These are phyloP conservation scores for Meredithiella fracta DNA, from an alignment of 2,329 filamentous ascomycete genomes.

Conservation along the genomic window DNA sequence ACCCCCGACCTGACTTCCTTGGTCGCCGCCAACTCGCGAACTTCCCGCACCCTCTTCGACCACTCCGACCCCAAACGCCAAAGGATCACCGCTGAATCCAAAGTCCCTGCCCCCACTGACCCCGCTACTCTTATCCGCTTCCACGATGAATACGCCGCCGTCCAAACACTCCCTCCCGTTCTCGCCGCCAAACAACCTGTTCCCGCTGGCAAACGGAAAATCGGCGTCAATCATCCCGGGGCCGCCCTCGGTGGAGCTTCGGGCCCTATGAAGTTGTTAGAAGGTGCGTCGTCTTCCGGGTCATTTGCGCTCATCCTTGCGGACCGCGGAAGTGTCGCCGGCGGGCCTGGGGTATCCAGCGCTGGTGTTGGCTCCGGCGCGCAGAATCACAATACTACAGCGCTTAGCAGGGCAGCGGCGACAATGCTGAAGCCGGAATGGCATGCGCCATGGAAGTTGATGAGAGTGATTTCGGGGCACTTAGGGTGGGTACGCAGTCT, in stretches of 20 bases:
- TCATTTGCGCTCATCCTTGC: constrained; percentile 1
- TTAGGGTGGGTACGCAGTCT: constrained; percentile 84
- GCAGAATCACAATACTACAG: constrained; percentile 11
- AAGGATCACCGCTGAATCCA: constrained; percentile 21
- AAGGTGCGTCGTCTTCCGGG: constrained; percentile 25
- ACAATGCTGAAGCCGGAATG: constrained; percentile 61
- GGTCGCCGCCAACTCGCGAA: constrained; percentile 13
- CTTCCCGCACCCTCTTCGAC: constrained; percentile 12
- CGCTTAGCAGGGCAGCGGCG: constrained; percentile 19
- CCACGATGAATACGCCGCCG: constrained; percentile 58
- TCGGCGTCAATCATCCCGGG: constrained; percentile 2
- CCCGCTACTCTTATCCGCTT: constrained; percentile 33
- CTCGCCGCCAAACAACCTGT: constrained; percentile 64
- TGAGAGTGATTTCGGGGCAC: constrained; percentile 93
- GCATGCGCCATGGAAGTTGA: constrained; percentile 97
- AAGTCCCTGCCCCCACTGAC: neutral
- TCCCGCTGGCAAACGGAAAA: constrained; percentile 9
- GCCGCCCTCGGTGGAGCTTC: constrained; percentile 14
- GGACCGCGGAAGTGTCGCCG: neutral
- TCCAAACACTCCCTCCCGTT: constrained; percentile 59
- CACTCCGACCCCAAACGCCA: constrained; percentile 23
- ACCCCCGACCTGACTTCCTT: constrained; percentile 11
- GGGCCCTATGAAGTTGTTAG: constrained; percentile 23
- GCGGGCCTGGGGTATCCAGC: neutral
- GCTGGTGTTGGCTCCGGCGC: neutral